Evolutionary conservation across 139 green algal genomes (phyloP).

Genomic region (Chlamydomonas eustigma): DNA sequence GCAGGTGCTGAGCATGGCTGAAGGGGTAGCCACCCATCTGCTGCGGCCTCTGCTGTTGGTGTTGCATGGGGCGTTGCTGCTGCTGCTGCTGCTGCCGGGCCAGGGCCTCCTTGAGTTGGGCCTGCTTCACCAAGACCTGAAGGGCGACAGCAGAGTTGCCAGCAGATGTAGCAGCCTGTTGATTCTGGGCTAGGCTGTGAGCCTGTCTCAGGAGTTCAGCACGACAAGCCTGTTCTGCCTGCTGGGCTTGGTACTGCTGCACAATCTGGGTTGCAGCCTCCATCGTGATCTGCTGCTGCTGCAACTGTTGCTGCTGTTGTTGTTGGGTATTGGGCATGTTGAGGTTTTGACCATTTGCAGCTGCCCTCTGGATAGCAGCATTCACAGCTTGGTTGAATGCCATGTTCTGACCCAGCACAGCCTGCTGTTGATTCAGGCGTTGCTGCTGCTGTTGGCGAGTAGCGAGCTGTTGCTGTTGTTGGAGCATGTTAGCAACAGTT

Average conservation of each 20-base stretch:
- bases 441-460: slow-evolving; percentile 3
- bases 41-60: neutral
- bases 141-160: neutral
- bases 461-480: slow-evolving; percentile 4
- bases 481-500: neutral
- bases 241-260: neutral
- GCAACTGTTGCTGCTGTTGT: no score
- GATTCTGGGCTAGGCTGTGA: neutral
- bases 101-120: neutral
- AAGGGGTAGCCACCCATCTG: neutral
- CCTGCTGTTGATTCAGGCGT: neutral
- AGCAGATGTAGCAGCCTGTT: neutral
- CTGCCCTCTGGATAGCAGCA: neutral
- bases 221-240: neutral
- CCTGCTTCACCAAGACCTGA: neutral
- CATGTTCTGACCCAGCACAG: neutral
- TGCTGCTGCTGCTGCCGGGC: neutral
- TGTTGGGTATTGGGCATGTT: neutral
- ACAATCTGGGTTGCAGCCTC: slow-evolving; percentile 4
- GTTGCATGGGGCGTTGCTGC: neutral
- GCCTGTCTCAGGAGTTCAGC: slow-evolving; percentile 2
- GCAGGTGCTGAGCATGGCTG: neutral
- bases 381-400: neutral
- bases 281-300: neutral
- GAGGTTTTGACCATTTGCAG: neutral